Evolutionary conservation across 257 asterid genomes (phyloP).

Genomic region (Solanum rostratum): DNA sequence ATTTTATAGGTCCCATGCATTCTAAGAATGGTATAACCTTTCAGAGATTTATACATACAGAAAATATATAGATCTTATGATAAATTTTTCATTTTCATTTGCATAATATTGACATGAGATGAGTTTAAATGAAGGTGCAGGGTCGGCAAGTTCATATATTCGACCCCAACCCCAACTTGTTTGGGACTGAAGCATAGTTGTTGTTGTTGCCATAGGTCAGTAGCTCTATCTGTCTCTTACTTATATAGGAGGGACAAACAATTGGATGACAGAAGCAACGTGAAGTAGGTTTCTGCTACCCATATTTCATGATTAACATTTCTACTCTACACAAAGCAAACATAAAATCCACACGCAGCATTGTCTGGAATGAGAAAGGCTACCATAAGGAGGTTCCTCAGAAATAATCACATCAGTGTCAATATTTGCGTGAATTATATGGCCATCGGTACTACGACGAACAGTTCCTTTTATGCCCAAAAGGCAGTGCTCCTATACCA

Average conservation of each 20-base stretch:
- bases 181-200: not conserved
- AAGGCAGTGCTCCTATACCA: constrained; percentile 13
- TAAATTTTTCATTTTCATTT: not conserved
- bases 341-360: not conserved
- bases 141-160: not conserved
- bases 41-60: not conserved
- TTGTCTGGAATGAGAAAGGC: not conserved
- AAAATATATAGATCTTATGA: not conserved
- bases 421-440: constrained; percentile 97
- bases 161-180: not conserved
- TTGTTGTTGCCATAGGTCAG: not conserved
- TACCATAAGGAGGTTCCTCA: constrained; percentile 97
- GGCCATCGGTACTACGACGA: constrained; percentile 98
- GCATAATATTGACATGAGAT: not conserved
- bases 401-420: constrained; percentile 99
- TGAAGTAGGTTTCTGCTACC: not conserved
- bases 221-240: not conserved
- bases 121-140: not conserved
- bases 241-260: not conserved
- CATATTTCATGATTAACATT: not conserved
- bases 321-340: not conserved
- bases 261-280: not conserved
- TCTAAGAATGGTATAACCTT: not conserved
- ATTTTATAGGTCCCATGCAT: not conserved
- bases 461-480: constrained; percentile 99